These are phyloP conservation scores for Plectranthus barbatus DNA, from an alignment of 257 asterid species.

Conservation along the genomic window DNA sequence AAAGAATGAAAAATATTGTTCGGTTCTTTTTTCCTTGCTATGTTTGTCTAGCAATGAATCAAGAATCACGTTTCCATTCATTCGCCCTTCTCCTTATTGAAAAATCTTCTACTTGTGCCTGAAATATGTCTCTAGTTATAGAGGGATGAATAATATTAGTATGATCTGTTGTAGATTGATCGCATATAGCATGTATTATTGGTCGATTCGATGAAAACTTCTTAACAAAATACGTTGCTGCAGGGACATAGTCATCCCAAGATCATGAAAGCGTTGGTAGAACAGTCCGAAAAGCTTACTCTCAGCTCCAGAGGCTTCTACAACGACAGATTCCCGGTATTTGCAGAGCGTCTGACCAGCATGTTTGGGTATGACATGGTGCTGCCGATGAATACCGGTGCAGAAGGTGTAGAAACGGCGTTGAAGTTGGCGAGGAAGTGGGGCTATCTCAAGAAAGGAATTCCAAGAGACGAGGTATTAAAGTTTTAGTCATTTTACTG, in stretches of 20 bases:
- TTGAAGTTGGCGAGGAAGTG: constrained; percentile 87
- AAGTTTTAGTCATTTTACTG: not conserved
- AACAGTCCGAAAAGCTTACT: constrained; percentile 82
- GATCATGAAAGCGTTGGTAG: constrained; percentile 68
- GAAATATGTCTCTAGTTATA: not conserved
- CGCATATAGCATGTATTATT: not conserved
- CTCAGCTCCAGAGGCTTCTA: constrained; percentile 97
- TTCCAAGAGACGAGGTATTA: constrained; percentile 76
- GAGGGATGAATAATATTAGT: not conserved
- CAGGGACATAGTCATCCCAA: constrained; percentile 99
- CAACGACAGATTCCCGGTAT: constrained; percentile 72
- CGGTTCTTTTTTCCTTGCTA: not conserved
- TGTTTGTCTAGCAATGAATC: not conserved
- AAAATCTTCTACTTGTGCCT: not conserved
- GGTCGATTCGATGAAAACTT: not conserved
- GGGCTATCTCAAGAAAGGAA: constrained; percentile 79
- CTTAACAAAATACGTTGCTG: constrained; percentile 15
- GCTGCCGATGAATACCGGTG: constrained; percentile 96
- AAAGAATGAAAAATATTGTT: not conserved
- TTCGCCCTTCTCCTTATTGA: not conserved
- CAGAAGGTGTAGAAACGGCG: constrained; percentile 98
- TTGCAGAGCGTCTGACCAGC: constrained; percentile 64
- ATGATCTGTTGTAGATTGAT: not conserved
- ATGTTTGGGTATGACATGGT: constrained; percentile 93
- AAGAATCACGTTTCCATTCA: not conserved